A percentile compares a stretch with the other conserved stretches of the same genome.
Conservation (phyloP, 2,329 filamentous ascomycete species). For the Talaromyces atroroseus region DNA sequence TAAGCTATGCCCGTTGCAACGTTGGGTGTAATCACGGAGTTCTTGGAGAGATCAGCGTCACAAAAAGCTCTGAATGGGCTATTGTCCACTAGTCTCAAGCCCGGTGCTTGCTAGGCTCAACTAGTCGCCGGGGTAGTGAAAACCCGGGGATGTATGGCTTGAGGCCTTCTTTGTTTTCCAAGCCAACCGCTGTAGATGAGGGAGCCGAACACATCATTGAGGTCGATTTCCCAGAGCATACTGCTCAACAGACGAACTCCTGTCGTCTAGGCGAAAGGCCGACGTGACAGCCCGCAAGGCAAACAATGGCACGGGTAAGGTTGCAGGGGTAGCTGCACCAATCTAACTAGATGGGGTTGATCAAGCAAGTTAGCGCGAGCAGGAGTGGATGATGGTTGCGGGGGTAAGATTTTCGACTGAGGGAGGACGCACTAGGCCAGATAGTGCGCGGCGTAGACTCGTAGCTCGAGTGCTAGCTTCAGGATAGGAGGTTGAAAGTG, state of each 20-base stretch:
- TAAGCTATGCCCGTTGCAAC: slow-evolving; percentile 3
- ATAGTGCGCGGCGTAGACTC: not conserved
- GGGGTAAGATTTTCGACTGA: too few species aligned
- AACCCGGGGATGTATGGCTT: not conserved
- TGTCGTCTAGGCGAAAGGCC: not conserved
- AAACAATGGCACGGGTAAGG: not conserved
- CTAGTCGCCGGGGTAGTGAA: not conserved
- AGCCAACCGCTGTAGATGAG: not conserved
- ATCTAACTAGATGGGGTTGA: not conserved
- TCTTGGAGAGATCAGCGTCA: slow-evolving; percentile 7
- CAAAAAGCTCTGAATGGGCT: slow-evolving; percentile 3
- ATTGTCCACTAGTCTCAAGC: slow-evolving; percentile 1
- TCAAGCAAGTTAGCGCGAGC: not conserved
- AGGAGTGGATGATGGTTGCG: not conserved
- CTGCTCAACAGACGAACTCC: too few species aligned
- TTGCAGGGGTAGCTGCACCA: not conserved
- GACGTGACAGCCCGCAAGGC: not conserved
- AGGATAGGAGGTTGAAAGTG: not conserved
- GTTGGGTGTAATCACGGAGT: not conserved
- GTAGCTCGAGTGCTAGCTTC: not conserved
- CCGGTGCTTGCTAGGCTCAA: slow-evolving; percentile 4
- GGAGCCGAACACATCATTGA: not conserved
- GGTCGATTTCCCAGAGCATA: too few species aligned
- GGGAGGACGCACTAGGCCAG: too few species aligned
- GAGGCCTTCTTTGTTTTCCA: not conserved